phyloP scores from a whole-genome alignment of 2,329 filamentous ascomycete genomes.

The Apiospora malaysiana region DNA sequence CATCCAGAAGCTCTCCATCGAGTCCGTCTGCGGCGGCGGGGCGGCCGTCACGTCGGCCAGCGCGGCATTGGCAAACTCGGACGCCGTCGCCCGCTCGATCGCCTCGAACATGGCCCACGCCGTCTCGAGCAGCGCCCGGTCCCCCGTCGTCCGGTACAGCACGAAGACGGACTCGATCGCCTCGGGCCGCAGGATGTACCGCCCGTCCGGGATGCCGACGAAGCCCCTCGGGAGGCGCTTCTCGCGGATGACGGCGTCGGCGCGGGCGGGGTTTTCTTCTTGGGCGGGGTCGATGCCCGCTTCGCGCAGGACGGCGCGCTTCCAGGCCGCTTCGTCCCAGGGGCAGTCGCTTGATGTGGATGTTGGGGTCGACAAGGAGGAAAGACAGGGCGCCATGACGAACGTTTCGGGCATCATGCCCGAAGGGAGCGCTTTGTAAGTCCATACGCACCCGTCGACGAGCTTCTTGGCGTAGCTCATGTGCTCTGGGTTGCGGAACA shows the following conservation, averaged over 20 bases:
- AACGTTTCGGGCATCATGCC: slow-evolving; percentile 61
- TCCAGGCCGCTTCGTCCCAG: slow-evolving; percentile 39
- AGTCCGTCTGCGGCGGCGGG: slow-evolving; percentile 31
- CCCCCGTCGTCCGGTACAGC: slow-evolving; percentile 75
- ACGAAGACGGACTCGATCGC: slow-evolving; percentile 83
- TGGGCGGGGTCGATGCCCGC: too few species aligned
- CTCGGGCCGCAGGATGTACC: slow-evolving; percentile 74
- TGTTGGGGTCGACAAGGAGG: too few species aligned
- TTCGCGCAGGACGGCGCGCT: slow-evolving; percentile 26
- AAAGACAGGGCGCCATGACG: slow-evolving; percentile 37
- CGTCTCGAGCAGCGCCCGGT: slow-evolving; percentile 67
- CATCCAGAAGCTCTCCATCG: slow-evolving; percentile 27
- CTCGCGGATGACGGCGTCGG: slow-evolving; percentile 12
- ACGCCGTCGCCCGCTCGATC: slow-evolving; percentile 64
- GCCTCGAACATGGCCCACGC: slow-evolving; percentile 78
- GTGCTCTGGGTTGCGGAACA: slow-evolving; percentile 48
- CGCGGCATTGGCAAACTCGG: slow-evolving; percentile 67
- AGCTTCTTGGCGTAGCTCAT: slow-evolving; percentile 51
- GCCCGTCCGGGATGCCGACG: slow-evolving; percentile 48
- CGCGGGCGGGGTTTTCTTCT: too few species aligned
- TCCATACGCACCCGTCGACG: slow-evolving; percentile 56
- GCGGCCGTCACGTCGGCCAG: slow-evolving; percentile 65
- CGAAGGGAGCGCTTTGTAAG: slow-evolving; percentile 52
- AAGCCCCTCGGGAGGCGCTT: slow-evolving; percentile 58
- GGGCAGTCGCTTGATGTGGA: slow-evolving; percentile 31